Conservation (phyloP, 2,329 filamentous ascomycete genomes). For the Calonectria ilicicola region DNA sequence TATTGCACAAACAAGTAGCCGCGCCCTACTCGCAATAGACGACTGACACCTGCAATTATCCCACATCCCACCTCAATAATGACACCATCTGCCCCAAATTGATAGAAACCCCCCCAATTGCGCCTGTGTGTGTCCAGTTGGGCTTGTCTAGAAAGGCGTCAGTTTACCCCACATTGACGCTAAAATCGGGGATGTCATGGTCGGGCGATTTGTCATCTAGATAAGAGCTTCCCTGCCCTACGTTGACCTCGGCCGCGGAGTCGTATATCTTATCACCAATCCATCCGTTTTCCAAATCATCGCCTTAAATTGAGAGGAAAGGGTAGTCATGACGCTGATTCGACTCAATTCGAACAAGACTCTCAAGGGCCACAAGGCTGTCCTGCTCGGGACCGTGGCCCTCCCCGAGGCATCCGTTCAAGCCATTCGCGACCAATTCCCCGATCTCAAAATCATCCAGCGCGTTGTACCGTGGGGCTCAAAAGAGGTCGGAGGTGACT, state of each 20-base stretch:
- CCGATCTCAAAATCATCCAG: conserved; percentile 56
- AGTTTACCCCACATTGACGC: conserved; percentile 42
- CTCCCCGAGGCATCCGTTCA: conserved; percentile 50
- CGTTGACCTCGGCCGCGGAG: background rate
- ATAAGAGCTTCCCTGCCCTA: conserved; percentile 12
- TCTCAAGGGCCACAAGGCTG: conserved; percentile 61
- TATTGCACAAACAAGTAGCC: background rate
- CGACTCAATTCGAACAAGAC: conserved; percentile 47
- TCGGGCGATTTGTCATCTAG: conserved; percentile 37
- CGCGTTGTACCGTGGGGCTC: conserved; percentile 45
- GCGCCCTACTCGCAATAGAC: background rate
- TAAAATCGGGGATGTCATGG: conserved; percentile 3
- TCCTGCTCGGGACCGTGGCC: conserved; percentile 52
- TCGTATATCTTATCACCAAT: conserved; percentile 15
- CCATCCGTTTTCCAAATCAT: background rate
- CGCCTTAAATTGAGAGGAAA: background rate
- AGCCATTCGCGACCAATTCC: conserved; percentile 53
- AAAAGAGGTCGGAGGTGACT: conserved; percentile 32
- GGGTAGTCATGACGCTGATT: conserved; percentile 33
- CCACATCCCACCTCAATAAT: conserved; percentile 28
- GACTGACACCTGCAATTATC: background rate
- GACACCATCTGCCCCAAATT: conserved; percentile 34
- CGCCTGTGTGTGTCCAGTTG: conserved; percentile 5
- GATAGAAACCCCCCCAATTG: conserved; percentile 4
- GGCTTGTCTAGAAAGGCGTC: conserved; percentile 31